Evolutionary conservation across 768 basidiomycete genomes (phyloP).

Genomic region (Tylopilus cervinicoccineus): DNA sequence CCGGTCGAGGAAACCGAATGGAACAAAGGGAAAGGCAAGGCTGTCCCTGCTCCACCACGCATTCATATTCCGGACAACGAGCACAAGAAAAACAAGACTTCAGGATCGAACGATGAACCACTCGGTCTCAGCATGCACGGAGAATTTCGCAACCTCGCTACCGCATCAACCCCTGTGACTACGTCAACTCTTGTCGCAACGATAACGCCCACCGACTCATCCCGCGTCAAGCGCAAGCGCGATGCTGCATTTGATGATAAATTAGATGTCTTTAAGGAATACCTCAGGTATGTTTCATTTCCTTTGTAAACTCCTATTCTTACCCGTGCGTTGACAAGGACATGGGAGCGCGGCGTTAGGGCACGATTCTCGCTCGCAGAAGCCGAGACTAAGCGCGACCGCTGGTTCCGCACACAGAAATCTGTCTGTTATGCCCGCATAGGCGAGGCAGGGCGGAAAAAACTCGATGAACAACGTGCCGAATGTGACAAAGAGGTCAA

Average conservation of each 20-base stretch:
- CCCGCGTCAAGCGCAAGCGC: slow-evolving; percentile 25
- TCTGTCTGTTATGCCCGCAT: slow-evolving; percentile 27
- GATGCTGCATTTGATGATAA: slow-evolving; percentile 21
- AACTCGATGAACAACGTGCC: slow-evolving; percentile 25
- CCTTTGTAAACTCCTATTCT: background rate
- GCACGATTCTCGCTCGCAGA: slow-evolving; percentile 23
- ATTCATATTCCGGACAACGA: slow-evolving; percentile 20
- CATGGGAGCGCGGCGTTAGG: slow-evolving; percentile 30
- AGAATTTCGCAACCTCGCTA: slow-evolving; percentile 2
- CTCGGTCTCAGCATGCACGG: slow-evolving; percentile 15
- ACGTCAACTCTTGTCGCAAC: slow-evolving; percentile 11
- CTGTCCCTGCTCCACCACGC: slow-evolving; percentile 22
- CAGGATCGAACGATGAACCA: slow-evolving; percentile 25
- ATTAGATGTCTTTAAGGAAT: slow-evolving; percentile 25
- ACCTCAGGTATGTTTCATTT: slow-evolving; percentile 23
- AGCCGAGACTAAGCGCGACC: slow-evolving; percentile 27
- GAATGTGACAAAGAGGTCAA: slow-evolving; percentile 25
- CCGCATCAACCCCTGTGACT: slow-evolving; percentile 6
- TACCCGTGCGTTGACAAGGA: slow-evolving; percentile 12
- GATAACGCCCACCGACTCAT: slow-evolving; percentile 16
- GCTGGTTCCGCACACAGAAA: slow-evolving; percentile 31
- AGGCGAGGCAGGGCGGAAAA: slow-evolving; percentile 29
- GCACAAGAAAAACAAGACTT: slow-evolving; percentile 9
- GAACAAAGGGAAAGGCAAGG: slow-evolving; percentile 10
- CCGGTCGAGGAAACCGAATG: background rate